These are phyloP conservation scores for Globisporangium alternatum DNA, from an alignment of 352 stramenopile genomes.

Conservation along the genomic window DNA sequence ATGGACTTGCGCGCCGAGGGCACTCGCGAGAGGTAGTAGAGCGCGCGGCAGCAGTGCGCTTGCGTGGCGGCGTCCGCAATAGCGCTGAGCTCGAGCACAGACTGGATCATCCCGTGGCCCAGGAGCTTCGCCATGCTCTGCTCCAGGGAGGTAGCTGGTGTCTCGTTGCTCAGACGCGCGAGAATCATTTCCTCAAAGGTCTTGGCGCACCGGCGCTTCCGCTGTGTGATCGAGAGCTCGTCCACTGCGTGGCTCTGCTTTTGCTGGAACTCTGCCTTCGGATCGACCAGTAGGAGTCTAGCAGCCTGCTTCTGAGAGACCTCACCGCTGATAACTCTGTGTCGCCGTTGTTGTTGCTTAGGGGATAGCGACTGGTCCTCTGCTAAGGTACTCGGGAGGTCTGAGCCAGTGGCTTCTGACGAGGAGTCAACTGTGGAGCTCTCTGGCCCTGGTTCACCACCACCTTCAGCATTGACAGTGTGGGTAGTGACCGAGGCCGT, in stretches of 20 bases:
- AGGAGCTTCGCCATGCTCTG: slow-evolving; percentile 38
- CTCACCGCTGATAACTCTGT: neutral
- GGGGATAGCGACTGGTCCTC: neutral
- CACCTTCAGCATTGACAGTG: neutral
- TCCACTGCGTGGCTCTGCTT: slow-evolving; percentile 19
- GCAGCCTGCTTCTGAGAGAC: neutral
- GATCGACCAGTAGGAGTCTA: neutral
- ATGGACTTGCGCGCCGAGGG: slow-evolving; percentile 46
- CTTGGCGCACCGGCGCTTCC: slow-evolving; percentile 67
- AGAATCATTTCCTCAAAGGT: slow-evolving; percentile 80
- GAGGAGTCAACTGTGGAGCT: neutral
- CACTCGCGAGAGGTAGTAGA: slow-evolving; percentile 59
- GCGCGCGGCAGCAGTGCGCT: slow-evolving; percentile 58
- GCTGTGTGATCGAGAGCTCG: slow-evolving; percentile 30
- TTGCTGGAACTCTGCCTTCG: slow-evolving; percentile 3
- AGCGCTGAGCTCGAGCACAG: slow-evolving; percentile 41
- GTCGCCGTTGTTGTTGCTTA: neutral
- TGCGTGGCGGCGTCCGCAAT: slow-evolving; percentile 51
- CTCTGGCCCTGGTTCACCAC: neutral
- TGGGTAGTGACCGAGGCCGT: neutral
- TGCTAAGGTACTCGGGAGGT: neutral
- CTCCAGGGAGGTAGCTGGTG: neutral
- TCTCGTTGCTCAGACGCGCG: slow-evolving; percentile 27
- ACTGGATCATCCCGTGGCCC: slow-evolving; percentile 66
- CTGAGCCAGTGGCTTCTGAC: neutral